These are phyloP conservation scores for Serendipita sp. DNA, from an alignment of 768 basidiomycete species.

Conservation along the genomic window DNA sequence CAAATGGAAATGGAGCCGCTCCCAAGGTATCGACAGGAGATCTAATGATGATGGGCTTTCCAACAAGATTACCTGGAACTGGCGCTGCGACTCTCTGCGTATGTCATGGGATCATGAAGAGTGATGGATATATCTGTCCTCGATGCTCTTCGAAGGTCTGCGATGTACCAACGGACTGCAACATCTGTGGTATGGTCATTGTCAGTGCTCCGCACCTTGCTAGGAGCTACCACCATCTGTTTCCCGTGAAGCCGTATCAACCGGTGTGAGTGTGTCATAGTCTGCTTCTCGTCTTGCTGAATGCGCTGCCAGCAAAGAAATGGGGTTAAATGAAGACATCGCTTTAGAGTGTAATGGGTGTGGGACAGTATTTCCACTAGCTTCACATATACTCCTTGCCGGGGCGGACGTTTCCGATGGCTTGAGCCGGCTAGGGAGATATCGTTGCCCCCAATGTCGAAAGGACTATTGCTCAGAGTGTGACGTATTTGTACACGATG, in stretches of 20 bases:
- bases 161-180: conserved; percentile 96
- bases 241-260: conserved; percentile 77
- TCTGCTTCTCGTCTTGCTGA: conserved; percentile 6
- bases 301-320: conserved; percentile 6
- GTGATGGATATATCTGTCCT: conserved; percentile 89
- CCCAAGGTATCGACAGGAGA: conserved; percentile 56
- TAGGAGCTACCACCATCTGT: conserved; percentile 86
- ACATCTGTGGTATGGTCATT: conserved; percentile 93
- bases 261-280: conserved; percentile 47
- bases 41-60: conserved; percentile 99
- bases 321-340: conserved; percentile 19
- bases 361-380: conserved; percentile 40
- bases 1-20: conserved; percentile 16
- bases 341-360: conserved; percentile 57
- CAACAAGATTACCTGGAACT: conserved; percentile 72
- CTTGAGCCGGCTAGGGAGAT: conserved; percentile 71
- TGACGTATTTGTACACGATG: conserved; percentile 91
- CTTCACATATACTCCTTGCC: conserved; percentile 22
- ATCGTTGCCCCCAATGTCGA: conserved; percentile 72
- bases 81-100: conserved; percentile 75
- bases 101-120: conserved; percentile 85
- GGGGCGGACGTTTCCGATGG: conserved; percentile 36
- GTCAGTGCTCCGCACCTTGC: conserved; percentile 96
- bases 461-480: conserved; percentile 90
- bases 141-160: conserved; percentile 86